Conservation (phyloP, 805 yeast species). For the Blastobotrys chiropterorum region DNA sequence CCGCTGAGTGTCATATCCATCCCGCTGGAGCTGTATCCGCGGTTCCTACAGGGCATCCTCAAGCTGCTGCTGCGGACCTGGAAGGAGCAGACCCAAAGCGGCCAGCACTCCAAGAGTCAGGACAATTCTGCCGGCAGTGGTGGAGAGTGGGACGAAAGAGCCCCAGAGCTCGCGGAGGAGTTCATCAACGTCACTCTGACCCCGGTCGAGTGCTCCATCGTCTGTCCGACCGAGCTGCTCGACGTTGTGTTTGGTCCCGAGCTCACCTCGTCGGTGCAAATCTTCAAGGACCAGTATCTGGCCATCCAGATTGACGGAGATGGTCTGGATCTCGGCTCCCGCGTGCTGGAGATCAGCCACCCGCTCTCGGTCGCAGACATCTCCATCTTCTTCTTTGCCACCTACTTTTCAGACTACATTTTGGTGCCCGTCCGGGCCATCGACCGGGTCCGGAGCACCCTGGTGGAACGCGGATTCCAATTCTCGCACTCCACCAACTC, state of each 20-base stretch:
- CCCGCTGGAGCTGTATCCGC: constrained; percentile 47
- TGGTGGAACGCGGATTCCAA: constrained; percentile 39
- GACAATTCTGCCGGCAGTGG: constrained; percentile 9
- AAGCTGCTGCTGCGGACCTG: constrained; percentile 32
- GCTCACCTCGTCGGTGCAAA: constrained; percentile 33
- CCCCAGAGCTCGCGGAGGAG: constrained; percentile 28
- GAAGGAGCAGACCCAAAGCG: constrained; percentile 25
- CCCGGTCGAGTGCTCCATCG: constrained; percentile 56
- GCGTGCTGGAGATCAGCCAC: constrained; percentile 50
- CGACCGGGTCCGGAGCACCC: constrained; percentile 40
- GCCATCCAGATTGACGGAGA: constrained; percentile 57
- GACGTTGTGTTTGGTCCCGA: constrained; percentile 33
- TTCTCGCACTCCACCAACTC: constrained; percentile 42
- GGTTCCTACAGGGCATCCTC: constrained; percentile 47
- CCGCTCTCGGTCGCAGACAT: constrained; percentile 54
- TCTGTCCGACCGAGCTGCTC: constrained; percentile 41
- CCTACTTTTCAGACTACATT: constrained; percentile 59
- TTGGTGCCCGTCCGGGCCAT: constrained; percentile 46
- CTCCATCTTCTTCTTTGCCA: constrained; percentile 54
- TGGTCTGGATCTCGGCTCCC: constrained; percentile 47
- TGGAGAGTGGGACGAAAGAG: constrained; percentile 4
- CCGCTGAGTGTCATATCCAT: constrained; percentile 46
- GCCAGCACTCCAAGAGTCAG: constrained; percentile 4
- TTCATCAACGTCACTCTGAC: constrained; percentile 60
- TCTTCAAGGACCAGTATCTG: constrained; percentile 41